phyloP scores from a whole-genome alignment of 805 yeast genomes.

The Kuraishia piskuri region DNA sequence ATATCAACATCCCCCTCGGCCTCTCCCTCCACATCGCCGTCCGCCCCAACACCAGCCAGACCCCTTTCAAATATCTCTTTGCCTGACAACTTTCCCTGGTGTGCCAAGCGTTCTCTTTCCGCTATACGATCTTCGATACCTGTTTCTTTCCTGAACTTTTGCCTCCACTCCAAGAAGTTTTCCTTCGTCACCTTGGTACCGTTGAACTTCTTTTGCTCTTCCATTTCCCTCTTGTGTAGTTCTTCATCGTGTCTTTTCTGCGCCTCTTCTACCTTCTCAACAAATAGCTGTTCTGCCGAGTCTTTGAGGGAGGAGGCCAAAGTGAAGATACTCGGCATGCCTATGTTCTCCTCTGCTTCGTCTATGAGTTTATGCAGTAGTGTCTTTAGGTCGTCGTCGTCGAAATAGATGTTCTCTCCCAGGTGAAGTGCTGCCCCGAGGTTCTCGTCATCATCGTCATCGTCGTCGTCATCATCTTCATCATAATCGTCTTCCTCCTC shows the following conservation, averaged over 20 bases:
- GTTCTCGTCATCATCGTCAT: constrained; percentile 25
- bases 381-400: constrained; percentile 32
- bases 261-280: constrained; percentile 39
- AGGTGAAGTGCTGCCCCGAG: constrained; percentile 36
- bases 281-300: constrained; percentile 62
- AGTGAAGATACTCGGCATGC: constrained; percentile 88
- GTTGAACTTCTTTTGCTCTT: constrained; percentile 81
- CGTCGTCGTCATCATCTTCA: constrained; percentile 37
- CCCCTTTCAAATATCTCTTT: constrained; percentile 87
- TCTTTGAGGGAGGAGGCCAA: constrained; percentile 74
- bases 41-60: constrained; percentile 62
- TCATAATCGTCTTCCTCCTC: constrained; percentile 26
- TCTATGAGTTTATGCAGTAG: constrained; percentile 33
- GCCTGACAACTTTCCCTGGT: constrained; percentile 77
- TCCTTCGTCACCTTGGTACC: constrained; percentile 88
- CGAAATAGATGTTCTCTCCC: constrained; percentile 52
- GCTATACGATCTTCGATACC: constrained; percentile 53
- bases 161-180: constrained; percentile 67
- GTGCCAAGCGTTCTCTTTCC: constrained; percentile 45
- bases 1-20: constrained; percentile 5
- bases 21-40: constrained; percentile 24
- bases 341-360: constrained; percentile 72
- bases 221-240: constrained; percentile 56
- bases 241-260: constrained; percentile 54
- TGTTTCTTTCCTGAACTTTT: constrained; percentile 60